Conservation (phyloP, 495 filamentous ascomycete species). For the Neurospora africana region DNA sequence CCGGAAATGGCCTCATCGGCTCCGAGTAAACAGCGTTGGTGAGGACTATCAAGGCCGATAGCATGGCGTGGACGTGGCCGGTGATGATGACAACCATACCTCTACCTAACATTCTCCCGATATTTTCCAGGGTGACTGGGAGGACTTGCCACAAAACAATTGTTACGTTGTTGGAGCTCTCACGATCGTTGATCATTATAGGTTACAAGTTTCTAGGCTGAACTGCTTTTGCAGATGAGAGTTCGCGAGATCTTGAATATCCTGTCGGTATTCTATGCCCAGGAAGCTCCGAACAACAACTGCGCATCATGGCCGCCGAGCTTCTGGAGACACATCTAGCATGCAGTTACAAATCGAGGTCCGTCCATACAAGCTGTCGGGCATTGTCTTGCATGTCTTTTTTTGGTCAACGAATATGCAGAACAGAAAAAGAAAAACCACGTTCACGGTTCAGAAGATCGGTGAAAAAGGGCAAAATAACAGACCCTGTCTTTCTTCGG, state of each 20-base stretch:
- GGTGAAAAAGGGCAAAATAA: background rate
- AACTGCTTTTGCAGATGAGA: background rate
- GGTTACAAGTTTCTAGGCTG: background rate
- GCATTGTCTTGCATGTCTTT: background rate
- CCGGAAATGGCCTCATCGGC: background rate
- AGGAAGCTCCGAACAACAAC: background rate
- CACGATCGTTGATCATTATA: background rate
- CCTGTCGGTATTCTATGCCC: background rate
- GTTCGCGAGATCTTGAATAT: background rate
- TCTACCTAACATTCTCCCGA: fast-evolving
- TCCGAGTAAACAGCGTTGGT: background rate
- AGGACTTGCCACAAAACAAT: background rate
- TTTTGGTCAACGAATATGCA: background rate
- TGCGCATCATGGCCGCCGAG: background rate
- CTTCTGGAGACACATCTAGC: background rate
- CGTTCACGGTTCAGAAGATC: background rate
- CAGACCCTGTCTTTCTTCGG: background rate
- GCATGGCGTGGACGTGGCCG: background rate
- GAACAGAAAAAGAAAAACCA: background rate
- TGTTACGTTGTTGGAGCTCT: background rate
- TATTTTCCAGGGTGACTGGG: background rate
- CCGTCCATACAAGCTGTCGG: background rate
- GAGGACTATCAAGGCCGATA: background rate
- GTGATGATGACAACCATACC: background rate
- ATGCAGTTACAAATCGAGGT: background rate